Conservation (phyloP, 441 rosid genomes). For the Gossypium schwendimanii region DNA sequence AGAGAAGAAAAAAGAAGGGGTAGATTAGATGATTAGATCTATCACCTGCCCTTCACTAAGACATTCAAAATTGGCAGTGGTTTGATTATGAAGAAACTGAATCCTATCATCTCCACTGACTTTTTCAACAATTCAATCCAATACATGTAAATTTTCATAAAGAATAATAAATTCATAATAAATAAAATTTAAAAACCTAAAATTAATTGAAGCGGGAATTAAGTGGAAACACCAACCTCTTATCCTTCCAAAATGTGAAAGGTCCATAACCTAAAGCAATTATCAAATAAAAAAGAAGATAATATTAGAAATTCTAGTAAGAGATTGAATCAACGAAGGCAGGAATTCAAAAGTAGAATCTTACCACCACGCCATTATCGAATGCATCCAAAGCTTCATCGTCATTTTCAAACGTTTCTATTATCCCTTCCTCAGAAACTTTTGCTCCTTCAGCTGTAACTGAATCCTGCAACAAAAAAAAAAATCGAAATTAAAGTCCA, state of each 20-base stretch:
- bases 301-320: not conserved
- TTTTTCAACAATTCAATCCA: conserved; percentile 19
- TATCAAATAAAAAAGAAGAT: not conserved
- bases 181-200: not conserved
- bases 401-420: conserved; percentile 70
- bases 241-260: conserved; percentile 77
- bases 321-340: not conserved
- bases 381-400: conserved; percentile 73
- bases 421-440: conserved; percentile 61
- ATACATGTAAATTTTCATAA: not conserved
- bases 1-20: not conserved
- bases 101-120: conserved; percentile 84
- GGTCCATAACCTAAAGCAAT: conserved; percentile 50
- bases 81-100: conserved; percentile 89
- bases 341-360: conserved; percentile 3
- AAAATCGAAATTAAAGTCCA: not conserved
- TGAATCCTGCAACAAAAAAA: conserved; percentile 37
- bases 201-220: not conserved
- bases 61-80: conserved; percentile 72
- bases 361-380: conserved; percentile 53
- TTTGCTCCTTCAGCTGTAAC: conserved; percentile 47
- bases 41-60: conserved; percentile 67
- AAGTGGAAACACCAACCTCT: conserved; percentile 42
- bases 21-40: not conserved
- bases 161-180: not conserved